Evolutionary conservation across 2,329 filamentous ascomycete species (phyloP).

Genomic region (Cladosporium sp.): DNA sequence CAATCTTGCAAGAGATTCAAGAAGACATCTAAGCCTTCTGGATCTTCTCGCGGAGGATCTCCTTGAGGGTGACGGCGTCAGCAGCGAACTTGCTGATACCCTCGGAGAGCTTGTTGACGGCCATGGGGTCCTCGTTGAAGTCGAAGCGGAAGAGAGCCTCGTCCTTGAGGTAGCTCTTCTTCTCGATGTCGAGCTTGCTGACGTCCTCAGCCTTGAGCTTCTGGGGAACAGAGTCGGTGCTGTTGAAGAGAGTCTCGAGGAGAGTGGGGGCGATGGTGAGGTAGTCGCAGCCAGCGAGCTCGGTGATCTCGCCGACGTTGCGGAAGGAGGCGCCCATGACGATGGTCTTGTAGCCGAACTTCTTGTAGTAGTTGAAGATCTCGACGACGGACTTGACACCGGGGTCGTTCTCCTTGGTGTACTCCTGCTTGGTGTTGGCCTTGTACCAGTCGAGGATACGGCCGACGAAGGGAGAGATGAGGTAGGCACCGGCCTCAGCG

Average conservation of each 20-base stretch:
- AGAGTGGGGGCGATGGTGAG: constrained; percentile 95
- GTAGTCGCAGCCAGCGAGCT: constrained; percentile 98
- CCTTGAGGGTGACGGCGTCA: constrained; percentile 90
- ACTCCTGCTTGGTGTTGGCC: constrained; percentile 90
- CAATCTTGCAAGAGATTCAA: not conserved
- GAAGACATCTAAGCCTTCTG: constrained; percentile 9
- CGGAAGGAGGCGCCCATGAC: constrained; percentile 99
- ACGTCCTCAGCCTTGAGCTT: constrained; percentile 78
- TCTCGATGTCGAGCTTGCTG: constrained; percentile 67
- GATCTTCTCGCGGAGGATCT: constrained; percentile 85
- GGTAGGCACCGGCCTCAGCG: constrained; percentile 90
- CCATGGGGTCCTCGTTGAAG: constrained; percentile 99
- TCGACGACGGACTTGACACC: constrained; percentile 88
- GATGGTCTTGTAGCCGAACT: constrained; percentile 97
- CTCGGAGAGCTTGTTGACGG: constrained; percentile 97
- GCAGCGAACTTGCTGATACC: constrained; percentile 99
- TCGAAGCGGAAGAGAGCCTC: constrained; percentile 94
- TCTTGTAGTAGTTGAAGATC: constrained; percentile 99
- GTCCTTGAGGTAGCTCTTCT: constrained; percentile 85
- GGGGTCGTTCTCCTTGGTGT: constrained; percentile 83
- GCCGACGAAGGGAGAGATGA: constrained; percentile 98
- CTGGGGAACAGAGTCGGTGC: constrained; percentile 74
- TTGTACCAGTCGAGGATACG: constrained; percentile 99
- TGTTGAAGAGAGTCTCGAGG: constrained; percentile 91
- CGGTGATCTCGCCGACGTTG: constrained; percentile 92